phyloP scores from a whole-genome alignment of 257 asterid species.

The Dorcoceras hygrometricum region DNA sequence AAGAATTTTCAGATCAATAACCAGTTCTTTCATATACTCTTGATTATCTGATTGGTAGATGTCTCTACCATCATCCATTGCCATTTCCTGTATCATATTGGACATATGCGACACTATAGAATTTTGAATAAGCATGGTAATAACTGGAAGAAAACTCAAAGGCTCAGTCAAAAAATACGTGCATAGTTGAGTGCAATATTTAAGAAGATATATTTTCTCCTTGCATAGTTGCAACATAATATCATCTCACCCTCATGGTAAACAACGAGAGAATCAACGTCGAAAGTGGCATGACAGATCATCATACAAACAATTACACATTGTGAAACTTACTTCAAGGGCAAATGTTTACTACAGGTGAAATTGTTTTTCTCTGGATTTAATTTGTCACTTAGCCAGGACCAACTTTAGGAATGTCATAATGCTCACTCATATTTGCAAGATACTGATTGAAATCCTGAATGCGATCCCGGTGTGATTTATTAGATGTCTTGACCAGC shows the following conservation, averaged over 20 bases:
- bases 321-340: background rate
- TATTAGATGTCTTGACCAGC: conserved; percentile 83
- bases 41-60: background rate
- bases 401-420: conserved; percentile 94
- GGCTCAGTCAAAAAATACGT: too few relatives aligned
- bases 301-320: background rate
- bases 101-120: background rate
- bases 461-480: conserved; percentile 93
- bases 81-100: background rate
- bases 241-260: background rate
- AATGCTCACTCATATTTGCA: conserved; percentile 98
- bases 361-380: background rate
- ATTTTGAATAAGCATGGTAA: background rate
- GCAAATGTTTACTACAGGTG: conserved; percentile 1
- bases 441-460: conserved; percentile 94
- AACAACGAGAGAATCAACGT: background rate
- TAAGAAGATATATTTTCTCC: background rate
- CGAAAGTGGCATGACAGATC: background rate
- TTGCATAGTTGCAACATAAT: background rate
- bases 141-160: background rate
- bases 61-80: background rate
- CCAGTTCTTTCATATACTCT: too few relatives aligned
- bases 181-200: background rate
- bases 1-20: too few relatives aligned
- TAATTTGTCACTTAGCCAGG: conserved; percentile 56